phyloP scores from a whole-genome alignment of 768 basidiomycete species.

The Zangia roseola region DNA sequence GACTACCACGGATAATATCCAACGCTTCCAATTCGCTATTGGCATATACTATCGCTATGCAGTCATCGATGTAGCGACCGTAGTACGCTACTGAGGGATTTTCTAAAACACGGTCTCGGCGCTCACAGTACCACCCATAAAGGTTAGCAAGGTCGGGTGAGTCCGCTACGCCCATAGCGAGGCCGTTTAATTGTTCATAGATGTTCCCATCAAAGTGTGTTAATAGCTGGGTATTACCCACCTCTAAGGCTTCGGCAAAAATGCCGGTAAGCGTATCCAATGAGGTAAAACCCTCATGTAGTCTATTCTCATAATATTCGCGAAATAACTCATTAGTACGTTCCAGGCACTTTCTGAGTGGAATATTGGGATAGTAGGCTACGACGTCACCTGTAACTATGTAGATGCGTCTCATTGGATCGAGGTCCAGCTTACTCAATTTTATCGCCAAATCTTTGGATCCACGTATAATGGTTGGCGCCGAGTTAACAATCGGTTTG shows the following conservation, averaged over 20 bases:
- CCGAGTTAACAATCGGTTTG: slow-evolving; percentile 6
- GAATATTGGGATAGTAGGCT: slow-evolving; percentile 4
- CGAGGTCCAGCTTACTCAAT: slow-evolving; percentile 2
- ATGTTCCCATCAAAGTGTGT: neutral
- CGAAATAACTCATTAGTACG: neutral
- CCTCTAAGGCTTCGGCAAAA: neutral
- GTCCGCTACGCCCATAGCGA: slow-evolving; percentile 12
- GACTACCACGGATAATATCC: fast-evolving
- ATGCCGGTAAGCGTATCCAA: no score
- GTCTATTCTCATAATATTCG: no score
- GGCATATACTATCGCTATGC: neutral
- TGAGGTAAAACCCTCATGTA: no score
- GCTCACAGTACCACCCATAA: slow-evolving; percentile 2
- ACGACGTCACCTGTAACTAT: slow-evolving; percentile 11
- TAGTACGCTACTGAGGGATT: neutral
- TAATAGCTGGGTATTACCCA: neutral
- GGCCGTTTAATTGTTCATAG: slow-evolving; percentile 2
- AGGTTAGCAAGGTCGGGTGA: slow-evolving; percentile 14
- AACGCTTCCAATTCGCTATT: neutral
- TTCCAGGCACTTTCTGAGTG: neutral
- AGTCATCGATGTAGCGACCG: slow-evolving; percentile 8
- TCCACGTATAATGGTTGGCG: slow-evolving; percentile 3
- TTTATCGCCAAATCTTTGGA: slow-evolving; percentile 14
- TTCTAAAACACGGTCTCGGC: neutral
- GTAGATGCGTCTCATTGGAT: neutral